Percentiles rank a stretch among this genome's conserved stretches.
Evolutionary conservation across 352 stramenopile genomes (phyloP).

Genomic region (Phytophthora vignae): DNA sequence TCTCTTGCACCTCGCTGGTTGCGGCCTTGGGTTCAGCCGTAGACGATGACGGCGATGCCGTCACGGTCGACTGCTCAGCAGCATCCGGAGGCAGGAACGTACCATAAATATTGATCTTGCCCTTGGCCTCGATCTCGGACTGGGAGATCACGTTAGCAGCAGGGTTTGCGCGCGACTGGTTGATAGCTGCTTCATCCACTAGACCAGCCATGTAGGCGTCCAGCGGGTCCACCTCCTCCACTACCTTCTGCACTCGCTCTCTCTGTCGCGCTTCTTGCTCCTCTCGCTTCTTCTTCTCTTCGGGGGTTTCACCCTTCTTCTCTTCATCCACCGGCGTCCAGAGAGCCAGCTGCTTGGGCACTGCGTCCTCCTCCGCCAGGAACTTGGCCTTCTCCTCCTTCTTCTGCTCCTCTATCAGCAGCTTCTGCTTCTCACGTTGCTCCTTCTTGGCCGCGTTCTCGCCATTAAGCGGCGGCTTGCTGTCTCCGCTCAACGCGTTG

Average conservation of each 20-base stretch:
- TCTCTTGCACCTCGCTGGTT: conserved; percentile 45
- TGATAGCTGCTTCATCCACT: conserved; percentile 78
- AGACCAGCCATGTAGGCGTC: conserved; percentile 90
- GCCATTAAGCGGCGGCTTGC: conserved; percentile 22
- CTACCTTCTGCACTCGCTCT: conserved; percentile 73
- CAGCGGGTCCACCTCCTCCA: conserved; percentile 84
- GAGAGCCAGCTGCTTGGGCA: conserved; percentile 67
- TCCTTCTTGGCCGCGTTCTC: conserved; percentile 45
- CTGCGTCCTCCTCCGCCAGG: conserved; percentile 73
- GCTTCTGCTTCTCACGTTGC: conserved; percentile 57
- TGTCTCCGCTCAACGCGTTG: conserved; percentile 28
- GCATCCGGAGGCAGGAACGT: conserved; percentile 74
- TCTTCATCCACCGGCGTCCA: conserved; percentile 74
- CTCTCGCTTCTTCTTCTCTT: conserved; percentile 62
- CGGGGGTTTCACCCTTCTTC: conserved; percentile 52
- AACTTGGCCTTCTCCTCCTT: conserved; percentile 70
- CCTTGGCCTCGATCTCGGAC: conserved; percentile 79
- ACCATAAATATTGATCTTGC: conserved; percentile 88
- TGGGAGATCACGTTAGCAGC: conserved; percentile 86
- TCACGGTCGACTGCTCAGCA: conserved; percentile 20
- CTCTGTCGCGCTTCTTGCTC: conserved; percentile 55
- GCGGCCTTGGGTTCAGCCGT: conserved; percentile 3
- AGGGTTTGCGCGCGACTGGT: conserved; percentile 74
- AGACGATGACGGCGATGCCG: not conserved
- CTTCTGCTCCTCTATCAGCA: conserved; percentile 71